Evolutionary conservation across 2,329 filamentous ascomycete species (phyloP).

Genomic region (Penicillium sp.): DNA sequence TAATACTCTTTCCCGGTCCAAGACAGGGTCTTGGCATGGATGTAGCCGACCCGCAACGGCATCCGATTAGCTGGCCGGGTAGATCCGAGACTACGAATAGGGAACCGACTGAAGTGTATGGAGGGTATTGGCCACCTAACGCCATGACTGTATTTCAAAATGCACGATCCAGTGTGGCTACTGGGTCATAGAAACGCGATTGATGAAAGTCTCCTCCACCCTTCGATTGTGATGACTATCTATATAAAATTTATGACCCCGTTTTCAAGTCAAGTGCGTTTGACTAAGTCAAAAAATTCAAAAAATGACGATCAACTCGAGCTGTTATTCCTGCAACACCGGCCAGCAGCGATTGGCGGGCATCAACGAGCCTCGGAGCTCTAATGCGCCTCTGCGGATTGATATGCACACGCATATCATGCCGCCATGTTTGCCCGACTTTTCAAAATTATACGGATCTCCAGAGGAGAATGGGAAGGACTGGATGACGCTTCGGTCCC

Average conservation of each 20-base stretch:
- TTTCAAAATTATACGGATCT: not conserved
- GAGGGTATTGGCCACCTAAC: not conserved
- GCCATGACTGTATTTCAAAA: not conserved
- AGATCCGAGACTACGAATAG: constrained; percentile 1
- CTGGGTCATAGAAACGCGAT: not conserved
- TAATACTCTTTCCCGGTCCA: not conserved
- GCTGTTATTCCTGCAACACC: not conserved
- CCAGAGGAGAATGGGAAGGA: not conserved
- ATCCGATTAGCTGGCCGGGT: constrained; percentile 11
- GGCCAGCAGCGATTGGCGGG: not conserved
- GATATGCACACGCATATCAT: not conserved
- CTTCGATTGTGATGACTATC: not conserved
- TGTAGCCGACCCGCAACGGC: constrained; percentile 6
- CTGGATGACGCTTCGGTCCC: not conserved
- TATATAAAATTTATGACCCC: not conserved
- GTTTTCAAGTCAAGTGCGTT: not conserved
- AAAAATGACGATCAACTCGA: not conserved
- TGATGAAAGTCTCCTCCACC: not conserved
- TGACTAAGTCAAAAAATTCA: not conserved
- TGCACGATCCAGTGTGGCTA: not conserved
- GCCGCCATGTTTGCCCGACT: not conserved
- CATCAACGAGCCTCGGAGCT: not conserved
- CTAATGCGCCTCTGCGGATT: not conserved
- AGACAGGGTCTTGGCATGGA: not conserved
- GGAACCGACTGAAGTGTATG: not conserved